phyloP scores from a whole-genome alignment of 768 basidiomycete genomes.

The Cystofilobasidium macerans region DNA sequence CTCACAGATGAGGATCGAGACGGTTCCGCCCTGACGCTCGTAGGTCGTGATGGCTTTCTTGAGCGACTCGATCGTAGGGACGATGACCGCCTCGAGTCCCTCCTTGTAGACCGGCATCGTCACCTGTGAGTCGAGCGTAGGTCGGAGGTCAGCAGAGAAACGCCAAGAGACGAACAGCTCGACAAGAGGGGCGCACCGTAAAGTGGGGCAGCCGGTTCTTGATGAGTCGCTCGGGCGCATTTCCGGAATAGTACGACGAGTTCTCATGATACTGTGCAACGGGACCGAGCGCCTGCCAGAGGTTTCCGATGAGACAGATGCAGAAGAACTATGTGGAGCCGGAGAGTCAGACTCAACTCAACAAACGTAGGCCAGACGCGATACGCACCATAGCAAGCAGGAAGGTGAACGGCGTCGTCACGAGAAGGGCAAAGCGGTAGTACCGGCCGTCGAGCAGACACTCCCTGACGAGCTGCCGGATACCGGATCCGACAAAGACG shows the following conservation, averaged over 20 bases:
- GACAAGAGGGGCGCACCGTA: conserved; percentile 10
- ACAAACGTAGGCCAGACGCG: background rate
- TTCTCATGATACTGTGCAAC: conserved; percentile 37
- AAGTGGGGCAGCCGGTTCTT: conserved; percentile 24
- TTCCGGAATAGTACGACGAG: conserved; percentile 34
- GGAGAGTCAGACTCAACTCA: no score
- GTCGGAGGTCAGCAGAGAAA: background rate
- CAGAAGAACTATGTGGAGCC: conserved; percentile 39
- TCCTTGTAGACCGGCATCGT: conserved; percentile 33
- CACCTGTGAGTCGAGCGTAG: conserved; percentile 5
- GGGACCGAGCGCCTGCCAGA: conserved; percentile 38
- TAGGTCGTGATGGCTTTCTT: conserved; percentile 74
- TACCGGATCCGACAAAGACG: conserved; percentile 31
- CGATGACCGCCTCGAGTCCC: conserved; percentile 30
- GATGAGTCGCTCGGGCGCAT: conserved; percentile 13
- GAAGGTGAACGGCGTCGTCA: conserved; percentile 57
- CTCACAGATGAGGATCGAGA: conserved; percentile 67
- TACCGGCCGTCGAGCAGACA: conserved; percentile 55
- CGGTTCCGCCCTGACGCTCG: conserved; percentile 76
- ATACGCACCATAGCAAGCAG: conserved; percentile 48
- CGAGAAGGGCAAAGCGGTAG: conserved; percentile 55
- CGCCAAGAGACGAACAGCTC: background rate
- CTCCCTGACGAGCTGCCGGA: conserved; percentile 51
- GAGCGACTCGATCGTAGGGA: conserved; percentile 43
- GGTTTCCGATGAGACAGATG: conserved; percentile 33